phyloP scores from a whole-genome alignment of 768 basidiomycete species.

The Pisolithus marmoratus region DNA sequence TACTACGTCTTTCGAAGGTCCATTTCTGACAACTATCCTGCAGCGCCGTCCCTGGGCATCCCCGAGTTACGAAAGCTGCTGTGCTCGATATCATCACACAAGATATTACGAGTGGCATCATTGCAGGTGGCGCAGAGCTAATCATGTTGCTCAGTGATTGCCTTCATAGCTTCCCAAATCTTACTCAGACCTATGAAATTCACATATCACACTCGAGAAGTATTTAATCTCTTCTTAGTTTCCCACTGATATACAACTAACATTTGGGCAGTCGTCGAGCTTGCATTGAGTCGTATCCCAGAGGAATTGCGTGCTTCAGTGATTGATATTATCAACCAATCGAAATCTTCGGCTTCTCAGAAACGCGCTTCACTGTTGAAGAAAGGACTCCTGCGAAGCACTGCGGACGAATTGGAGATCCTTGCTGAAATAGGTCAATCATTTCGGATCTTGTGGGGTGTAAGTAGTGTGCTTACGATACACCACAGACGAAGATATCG shows the following conservation, averaged over 20 bases:
- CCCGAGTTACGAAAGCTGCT: conserved; percentile 65
- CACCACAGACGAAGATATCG: conserved; percentile 54
- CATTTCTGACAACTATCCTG: background rate
- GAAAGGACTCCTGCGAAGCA: conserved; percentile 60
- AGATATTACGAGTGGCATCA: conserved; percentile 55
- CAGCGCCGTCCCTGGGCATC: conserved; percentile 68
- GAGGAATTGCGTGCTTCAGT: conserved; percentile 49
- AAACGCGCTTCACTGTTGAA: conserved; percentile 66
- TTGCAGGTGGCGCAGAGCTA: conserved; percentile 70
- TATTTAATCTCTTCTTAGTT: conserved; percentile 29
- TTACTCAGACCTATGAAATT: conserved; percentile 64
- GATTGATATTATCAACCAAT: conserved; percentile 58
- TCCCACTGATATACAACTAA: background rate
- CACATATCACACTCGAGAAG: conserved; percentile 75
- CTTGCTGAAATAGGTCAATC: conserved; percentile 54
- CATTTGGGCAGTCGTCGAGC: conserved; percentile 54
- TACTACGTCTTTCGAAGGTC: conserved; percentile 7
- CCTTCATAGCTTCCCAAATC: conserved; percentile 66
- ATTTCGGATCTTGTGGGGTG: background rate
- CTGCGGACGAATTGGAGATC: conserved; percentile 70
- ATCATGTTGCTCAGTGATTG: conserved; percentile 63
- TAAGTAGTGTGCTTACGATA: background rate
- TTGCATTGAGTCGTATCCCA: conserved; percentile 58
- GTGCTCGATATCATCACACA: conserved; percentile 81
- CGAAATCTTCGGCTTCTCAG: conserved; percentile 60